Base-by-base conservation (phyloP, 345 rosid species). In the Kandelia obovata region DNA sequence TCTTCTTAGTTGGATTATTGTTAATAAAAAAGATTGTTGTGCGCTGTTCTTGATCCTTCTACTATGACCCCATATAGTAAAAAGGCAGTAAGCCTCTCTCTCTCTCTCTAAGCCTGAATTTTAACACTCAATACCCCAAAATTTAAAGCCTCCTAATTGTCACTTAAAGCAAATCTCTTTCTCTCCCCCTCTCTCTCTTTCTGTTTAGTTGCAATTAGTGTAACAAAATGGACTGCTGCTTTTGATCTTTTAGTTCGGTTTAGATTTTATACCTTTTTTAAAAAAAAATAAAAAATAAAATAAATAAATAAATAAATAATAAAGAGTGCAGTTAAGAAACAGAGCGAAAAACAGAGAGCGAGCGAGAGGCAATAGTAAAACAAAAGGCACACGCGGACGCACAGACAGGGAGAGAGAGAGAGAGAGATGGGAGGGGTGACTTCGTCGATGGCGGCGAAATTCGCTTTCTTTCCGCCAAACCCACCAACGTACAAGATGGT, bases 361-460 rank as follows among this genome's bases (percentile, higher is more conserved):
- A 53, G 26, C 13, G 59, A 39, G 67, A 53, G n/a, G n/a, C n/a
- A n/a, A n/a, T n/a, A n/a, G 6, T 25, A 72, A 20, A 20, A 5
- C 11, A 37, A 67, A 13, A 8, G 49, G 37, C 37, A 6, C 49
- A 3, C 46, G 46, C 46, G 13, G 46, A 5, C 17, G 3, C 46
- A 1, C 15, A 0, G 15, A 5, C 9, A 5, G 32, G 5, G 32
- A 31, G 79, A 47, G 61, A 34, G 65, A n/a, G 56, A n/a, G n/a
- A 30, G 11, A 49, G 71, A 71, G 64, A 88, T 94, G 97, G 97
- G 97, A 34, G 96, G 97, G 71, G 95, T 94, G 62, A 87, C 97
- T 26, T 94, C 98, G 34, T 89, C 98, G n/a, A 91, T 94, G 97
- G 97, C 98, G 28, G 96, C 96, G 13, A 94, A 91, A 73, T 86